A percentile compares a stretch with the other conserved stretches of the same genome.
These are phyloP conservation scores for Pseudogymnoascus sp. DNA, from an alignment of 2,329 filamentous ascomycete species.

Conservation along the genomic window DNA sequence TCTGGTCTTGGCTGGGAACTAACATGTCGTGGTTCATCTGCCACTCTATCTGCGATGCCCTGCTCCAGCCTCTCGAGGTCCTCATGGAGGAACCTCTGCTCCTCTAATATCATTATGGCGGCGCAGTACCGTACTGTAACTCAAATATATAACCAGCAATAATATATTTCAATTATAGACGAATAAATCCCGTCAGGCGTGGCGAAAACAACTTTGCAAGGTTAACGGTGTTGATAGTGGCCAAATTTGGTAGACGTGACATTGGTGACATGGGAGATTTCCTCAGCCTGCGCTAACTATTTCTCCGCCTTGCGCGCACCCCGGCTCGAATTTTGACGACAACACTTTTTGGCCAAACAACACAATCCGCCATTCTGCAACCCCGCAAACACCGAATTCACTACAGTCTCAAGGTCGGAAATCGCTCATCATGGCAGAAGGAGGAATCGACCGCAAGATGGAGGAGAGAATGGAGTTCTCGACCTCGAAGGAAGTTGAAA, in stretches of 20 bases:
- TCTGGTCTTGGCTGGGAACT: slow-evolving; percentile 27
- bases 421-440: slow-evolving; percentile 64
- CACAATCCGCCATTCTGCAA: slow-evolving; percentile 4
- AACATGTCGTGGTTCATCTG: slow-evolving; percentile 83
- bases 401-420: slow-evolving; percentile 10
- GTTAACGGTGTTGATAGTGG: background rate
- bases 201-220: background rate
- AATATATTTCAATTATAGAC: background rate
- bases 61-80: slow-evolving; percentile 94
- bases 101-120: slow-evolving; percentile 69
- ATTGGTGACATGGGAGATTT: background rate
- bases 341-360: background rate
- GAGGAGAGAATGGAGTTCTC: slow-evolving; percentile 98
- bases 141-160: background rate
- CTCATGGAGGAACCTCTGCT: slow-evolving; percentile 89
- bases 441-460: slow-evolving; percentile 75
- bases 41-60: slow-evolving; percentile 79
- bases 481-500: slow-evolving; percentile 83
- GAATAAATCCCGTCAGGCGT: background rate
- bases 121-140: background rate
- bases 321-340: background rate
- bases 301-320: slow-evolving; percentile 11
- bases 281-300: slow-evolving; percentile 10
- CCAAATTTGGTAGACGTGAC: slow-evolving; percentile 5
- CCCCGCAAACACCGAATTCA: background rate